Evolutionary conservation across 176 grass and related monocot species (phyloP).

Genomic region (Cymbopogon citratus): DNA sequence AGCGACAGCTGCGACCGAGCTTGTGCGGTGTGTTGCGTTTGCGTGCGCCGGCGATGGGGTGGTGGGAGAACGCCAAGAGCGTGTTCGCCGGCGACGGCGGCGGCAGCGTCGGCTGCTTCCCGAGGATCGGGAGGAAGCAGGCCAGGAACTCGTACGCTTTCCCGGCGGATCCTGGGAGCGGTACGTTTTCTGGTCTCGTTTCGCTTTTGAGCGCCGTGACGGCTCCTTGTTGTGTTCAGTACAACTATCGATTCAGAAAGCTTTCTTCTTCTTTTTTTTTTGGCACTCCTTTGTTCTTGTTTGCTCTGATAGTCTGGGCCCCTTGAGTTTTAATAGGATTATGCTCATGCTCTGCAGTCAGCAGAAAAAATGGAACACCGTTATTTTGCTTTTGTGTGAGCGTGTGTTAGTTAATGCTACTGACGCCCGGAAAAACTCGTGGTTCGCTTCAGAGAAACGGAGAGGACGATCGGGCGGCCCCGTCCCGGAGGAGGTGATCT

Average conservation of each 20-base stretch:
- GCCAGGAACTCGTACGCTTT: slow-evolving; percentile 5
- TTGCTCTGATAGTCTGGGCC: not conserved
- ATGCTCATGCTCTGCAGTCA: not conserved
- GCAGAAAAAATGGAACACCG: not conserved
- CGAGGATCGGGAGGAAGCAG: slow-evolving; percentile 14
- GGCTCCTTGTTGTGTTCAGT: not conserved
- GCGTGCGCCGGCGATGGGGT: slow-evolving; percentile 15
- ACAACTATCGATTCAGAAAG: too few relatives aligned
- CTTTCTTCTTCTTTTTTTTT: not conserved
- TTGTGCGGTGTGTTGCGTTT: not conserved
- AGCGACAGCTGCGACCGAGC: not conserved
- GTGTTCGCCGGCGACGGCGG: slow-evolving; percentile 15
- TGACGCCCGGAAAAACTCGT: not conserved
- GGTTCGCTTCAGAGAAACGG: slow-evolving; percentile 7
- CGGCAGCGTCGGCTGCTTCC: slow-evolving; percentile 30
- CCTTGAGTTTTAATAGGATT: not conserved
- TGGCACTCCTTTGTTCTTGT: not conserved
- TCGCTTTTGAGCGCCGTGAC: not conserved
- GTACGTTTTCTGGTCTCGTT: not conserved
- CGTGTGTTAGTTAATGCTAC: not conserved
- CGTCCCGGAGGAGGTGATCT: slow-evolving; percentile 13
- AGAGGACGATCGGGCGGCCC: not conserved
- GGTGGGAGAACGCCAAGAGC: slow-evolving; percentile 25
- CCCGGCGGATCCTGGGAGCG: slow-evolving; percentile 7
- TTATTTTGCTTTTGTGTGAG: not conserved